Evolutionary conservation across 2,329 filamentous ascomycete genomes (phyloP).

Genomic region (Penicillium capsulatum): DNA sequence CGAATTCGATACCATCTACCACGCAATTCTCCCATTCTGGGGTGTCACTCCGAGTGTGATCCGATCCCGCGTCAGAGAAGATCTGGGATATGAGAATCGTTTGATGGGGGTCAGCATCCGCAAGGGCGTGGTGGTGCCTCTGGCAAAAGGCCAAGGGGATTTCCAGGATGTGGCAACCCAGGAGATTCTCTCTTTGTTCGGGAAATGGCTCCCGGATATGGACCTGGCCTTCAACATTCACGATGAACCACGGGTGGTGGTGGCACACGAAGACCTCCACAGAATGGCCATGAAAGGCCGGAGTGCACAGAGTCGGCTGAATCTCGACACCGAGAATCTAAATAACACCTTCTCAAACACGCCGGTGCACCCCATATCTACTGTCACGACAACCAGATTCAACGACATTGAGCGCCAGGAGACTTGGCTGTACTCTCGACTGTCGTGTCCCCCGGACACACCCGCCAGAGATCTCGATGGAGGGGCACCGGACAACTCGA

Average conservation of each 20-base stretch:
- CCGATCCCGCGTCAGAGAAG: constrained; percentile 7
- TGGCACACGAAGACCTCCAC: constrained; percentile 69
- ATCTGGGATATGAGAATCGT: constrained; percentile 6
- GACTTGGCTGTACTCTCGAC: constrained; percentile 10
- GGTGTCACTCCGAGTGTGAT: constrained; percentile 8
- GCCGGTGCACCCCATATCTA: too few species aligned
- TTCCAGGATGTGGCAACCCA: constrained; percentile 49
- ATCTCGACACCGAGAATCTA: background rate
- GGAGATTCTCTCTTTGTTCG: constrained; percentile 70
- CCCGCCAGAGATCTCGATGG: constrained; percentile 7
- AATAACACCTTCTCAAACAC: background rate
- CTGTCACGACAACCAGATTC: constrained; percentile 6
- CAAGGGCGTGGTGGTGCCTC: constrained; percentile 5
- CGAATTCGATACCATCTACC: constrained; percentile 15
- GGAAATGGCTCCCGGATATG: constrained; percentile 75
- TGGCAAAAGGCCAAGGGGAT: constrained; percentile 48
- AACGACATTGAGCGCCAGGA: constrained; percentile 12
- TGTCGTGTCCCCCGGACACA: constrained; percentile 14
- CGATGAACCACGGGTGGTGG: constrained; percentile 76
- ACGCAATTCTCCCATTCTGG: constrained; percentile 13
- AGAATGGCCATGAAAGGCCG: constrained; percentile 52
- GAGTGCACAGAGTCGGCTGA: constrained; percentile 8
- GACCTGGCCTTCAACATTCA: constrained; percentile 86
- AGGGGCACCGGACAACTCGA: constrained; percentile 2
- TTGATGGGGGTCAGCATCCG: constrained; percentile 10